Conservation (phyloP, 2,329 filamentous ascomycete genomes). For the Parastagonospora avenae region DNA sequence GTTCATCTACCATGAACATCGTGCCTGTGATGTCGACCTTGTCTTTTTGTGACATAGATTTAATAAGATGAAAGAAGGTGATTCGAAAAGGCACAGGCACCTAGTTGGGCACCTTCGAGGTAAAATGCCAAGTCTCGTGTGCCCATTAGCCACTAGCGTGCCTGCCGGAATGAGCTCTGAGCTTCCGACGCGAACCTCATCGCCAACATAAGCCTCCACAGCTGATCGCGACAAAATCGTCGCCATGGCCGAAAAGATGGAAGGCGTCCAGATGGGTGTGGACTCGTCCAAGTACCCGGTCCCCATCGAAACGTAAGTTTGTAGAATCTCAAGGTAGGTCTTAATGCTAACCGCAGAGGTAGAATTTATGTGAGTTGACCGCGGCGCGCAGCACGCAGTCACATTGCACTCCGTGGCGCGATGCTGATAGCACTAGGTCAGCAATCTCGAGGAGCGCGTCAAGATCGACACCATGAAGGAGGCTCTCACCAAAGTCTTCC, state of each 20-base stretch:
- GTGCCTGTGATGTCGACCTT: too few species aligned
- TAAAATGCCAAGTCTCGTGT: conserved; percentile 10
- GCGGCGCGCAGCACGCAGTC: conserved; percentile 18
- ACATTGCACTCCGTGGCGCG: conserved; percentile 28
- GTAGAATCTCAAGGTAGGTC: conserved; percentile 17
- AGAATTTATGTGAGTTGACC: conserved; percentile 44
- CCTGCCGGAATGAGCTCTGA: conserved; percentile 15
- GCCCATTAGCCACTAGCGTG: conserved; percentile 13
- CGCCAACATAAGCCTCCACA: background rate
- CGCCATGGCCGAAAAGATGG: conserved; percentile 45
- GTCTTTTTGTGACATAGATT: too few species aligned
- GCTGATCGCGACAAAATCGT: conserved; percentile 2
- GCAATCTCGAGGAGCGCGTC: conserved; percentile 90
- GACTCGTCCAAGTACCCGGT: conserved; percentile 39
- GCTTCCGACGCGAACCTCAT: conserved; percentile 11
- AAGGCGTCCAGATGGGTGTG: conserved; percentile 33
- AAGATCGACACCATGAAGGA: conserved; percentile 78
- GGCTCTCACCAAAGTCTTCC: conserved; percentile 77
- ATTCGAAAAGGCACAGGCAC: too few species aligned
- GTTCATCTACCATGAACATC: too few species aligned
- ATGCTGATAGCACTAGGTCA: conserved; percentile 54
- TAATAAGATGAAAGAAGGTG: too few species aligned
- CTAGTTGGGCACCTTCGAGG: too few species aligned
- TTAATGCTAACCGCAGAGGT: conserved; percentile 30
- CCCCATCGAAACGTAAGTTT: conserved; percentile 44